These are phyloP conservation scores for Paramecium tetraurelia DNA, from an alignment of 73 alveolate genomes.

Conservation along the genomic window DNA sequence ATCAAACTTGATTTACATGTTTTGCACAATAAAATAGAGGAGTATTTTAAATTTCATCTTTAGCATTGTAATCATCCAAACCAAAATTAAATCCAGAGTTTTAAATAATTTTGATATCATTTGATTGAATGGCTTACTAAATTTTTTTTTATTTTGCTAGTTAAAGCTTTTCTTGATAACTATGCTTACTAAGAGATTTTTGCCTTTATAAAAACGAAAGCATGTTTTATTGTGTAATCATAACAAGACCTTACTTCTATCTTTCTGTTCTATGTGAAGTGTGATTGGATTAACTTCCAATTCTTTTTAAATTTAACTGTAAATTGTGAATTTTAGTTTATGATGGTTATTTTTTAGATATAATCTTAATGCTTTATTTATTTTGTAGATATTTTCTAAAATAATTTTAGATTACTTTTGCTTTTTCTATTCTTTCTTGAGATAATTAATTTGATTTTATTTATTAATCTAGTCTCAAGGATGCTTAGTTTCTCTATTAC, in stretches of 20 bases:
- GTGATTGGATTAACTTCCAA: not conserved
- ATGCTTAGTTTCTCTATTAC: not conserved
- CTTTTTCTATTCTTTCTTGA: not conserved
- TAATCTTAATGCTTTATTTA: not conserved
- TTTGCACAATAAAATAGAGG: not conserved
- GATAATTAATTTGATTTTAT: not conserved
- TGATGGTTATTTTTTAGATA: not conserved
- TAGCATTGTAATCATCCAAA: not conserved
- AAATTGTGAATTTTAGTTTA: not conserved
- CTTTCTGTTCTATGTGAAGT: not conserved
- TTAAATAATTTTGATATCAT: not conserved
- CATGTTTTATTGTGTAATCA: not conserved
- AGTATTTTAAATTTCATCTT: not conserved
- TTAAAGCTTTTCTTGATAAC: not conserved
- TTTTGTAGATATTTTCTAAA: not conserved
- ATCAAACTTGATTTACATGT: not conserved
- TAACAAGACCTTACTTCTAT: not conserved
- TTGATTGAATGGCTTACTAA: not conserved
- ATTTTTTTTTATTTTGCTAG: not conserved
- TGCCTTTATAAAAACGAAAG: not conserved
- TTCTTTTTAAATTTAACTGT: not conserved
- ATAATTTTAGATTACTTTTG: not conserved
- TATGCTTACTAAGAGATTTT: not conserved
- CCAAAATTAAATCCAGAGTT: not conserved
- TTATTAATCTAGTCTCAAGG: not conserved